Conservation (phyloP, 495 filamentous ascomycete genomes). For the Staphylotrichum tortipilum region DNA sequence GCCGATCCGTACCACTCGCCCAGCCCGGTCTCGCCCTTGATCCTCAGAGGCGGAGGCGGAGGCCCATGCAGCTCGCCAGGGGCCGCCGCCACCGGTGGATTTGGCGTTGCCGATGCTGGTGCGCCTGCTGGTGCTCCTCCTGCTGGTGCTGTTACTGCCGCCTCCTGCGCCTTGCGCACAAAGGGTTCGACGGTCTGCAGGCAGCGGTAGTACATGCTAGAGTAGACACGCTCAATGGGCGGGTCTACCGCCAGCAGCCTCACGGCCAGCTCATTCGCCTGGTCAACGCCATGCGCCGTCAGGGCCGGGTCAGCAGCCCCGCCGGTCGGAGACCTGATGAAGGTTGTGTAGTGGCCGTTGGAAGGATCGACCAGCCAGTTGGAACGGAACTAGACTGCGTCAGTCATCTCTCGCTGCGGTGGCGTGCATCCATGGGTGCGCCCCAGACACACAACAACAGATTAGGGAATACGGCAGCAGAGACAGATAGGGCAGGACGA, state of each 20-base stretch:
- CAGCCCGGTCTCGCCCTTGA: conserved; percentile 66
- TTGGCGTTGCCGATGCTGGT: too few species aligned
- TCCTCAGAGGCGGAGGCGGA: conserved; percentile 20
- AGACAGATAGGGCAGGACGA: not conserved
- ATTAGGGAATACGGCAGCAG: not conserved
- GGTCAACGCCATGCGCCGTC: conserved; percentile 72
- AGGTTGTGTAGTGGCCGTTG: conserved; percentile 63
- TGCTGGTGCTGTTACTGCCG: conserved; percentile 11
- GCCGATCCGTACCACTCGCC: conserved; percentile 88
- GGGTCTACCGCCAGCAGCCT: conserved; percentile 55
- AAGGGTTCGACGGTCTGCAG: conserved; percentile 76
- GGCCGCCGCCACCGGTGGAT: too few species aligned
- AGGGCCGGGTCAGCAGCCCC: conserved; percentile 82
- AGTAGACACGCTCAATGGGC: conserved; percentile 68
- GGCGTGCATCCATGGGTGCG: not conserved
- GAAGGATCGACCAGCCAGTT: conserved; percentile 75
- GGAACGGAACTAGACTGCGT: conserved; percentile 64
- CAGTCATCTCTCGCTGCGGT: not conserved
- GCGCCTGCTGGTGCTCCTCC: too few species aligned
- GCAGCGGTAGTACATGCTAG: conserved; percentile 84
- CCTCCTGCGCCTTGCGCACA: conserved; percentile 43
- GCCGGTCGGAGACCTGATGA: conserved; percentile 69
- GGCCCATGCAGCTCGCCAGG: too few species aligned
- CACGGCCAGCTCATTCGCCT: conserved; percentile 68
- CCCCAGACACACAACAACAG: too few species aligned